Conservation (phyloP, 1,139 yeast genomes). For the Zygosaccharomyces pseudobailii region DNA sequence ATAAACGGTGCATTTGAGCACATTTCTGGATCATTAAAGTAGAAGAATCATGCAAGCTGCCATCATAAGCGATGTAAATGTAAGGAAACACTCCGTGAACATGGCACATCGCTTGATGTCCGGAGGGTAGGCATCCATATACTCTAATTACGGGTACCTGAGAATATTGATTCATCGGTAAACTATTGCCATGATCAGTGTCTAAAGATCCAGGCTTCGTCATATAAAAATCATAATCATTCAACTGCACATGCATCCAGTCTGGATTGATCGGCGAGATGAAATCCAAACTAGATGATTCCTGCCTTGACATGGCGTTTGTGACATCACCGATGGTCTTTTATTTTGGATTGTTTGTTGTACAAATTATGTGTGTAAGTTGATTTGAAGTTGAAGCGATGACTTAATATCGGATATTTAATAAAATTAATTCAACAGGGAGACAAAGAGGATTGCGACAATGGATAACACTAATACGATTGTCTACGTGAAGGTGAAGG, state of each 20-base stretch:
- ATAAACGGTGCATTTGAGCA: slow-evolving; percentile 27
- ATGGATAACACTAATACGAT: slow-evolving; percentile 31
- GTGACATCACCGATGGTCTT: slow-evolving; percentile 1
- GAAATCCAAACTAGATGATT: slow-evolving; percentile 6
- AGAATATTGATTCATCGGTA: slow-evolving; percentile 34
- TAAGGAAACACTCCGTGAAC: slow-evolving; percentile 86
- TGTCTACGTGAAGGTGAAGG: slow-evolving; percentile 30
- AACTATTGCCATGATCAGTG: slow-evolving; percentile 26
- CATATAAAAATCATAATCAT: slow-evolving; percentile 61
- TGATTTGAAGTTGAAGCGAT: not conserved
- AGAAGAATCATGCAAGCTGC: slow-evolving; percentile 31
- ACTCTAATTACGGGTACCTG: slow-evolving; percentile 74
- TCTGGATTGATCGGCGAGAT: slow-evolving; percentile 12
- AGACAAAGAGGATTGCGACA: too few relatives aligned
- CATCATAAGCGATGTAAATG: slow-evolving; percentile 57
- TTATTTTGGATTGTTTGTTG: too few relatives aligned
- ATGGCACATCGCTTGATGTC: slow-evolving; percentile 58
- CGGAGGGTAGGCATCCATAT: slow-evolving; percentile 60
- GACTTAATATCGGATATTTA: too few relatives aligned
- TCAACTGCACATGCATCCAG: slow-evolving; percentile 33
- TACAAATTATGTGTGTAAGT: too few relatives aligned
- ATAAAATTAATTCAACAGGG: too few relatives aligned
- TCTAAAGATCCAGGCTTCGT: slow-evolving; percentile 43
- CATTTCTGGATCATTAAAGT: slow-evolving; percentile 28
- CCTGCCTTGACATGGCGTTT: slow-evolving; percentile 11